Percentiles rank a stretch among this genome's conserved stretches.
Evolutionary conservation across 176 grass and related monocot species (phyloP).

Genomic region (Juncus effusus): DNA sequence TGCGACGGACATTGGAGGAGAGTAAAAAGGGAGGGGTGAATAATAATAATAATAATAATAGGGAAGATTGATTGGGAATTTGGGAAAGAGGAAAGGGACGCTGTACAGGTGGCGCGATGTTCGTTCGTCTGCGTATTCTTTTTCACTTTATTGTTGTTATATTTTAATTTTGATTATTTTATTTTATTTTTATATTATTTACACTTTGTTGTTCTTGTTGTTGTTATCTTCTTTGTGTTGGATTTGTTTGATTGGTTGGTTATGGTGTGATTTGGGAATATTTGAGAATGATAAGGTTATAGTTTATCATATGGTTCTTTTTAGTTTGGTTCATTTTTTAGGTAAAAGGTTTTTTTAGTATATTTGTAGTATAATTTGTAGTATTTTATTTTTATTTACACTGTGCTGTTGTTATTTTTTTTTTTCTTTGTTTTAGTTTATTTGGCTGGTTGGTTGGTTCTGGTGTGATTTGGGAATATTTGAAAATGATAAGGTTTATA

Average conservation of each 20-base stretch:
- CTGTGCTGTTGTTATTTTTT: too few species aligned
- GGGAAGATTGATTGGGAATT: not conserved
- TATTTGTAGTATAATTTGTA: too few species aligned
- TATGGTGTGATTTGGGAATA: not conserved
- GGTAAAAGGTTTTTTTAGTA: too few species aligned
- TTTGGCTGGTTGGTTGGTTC: too few species aligned
- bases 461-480: too few species aligned
- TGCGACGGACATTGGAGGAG: conserved; percentile 20
- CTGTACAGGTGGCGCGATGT: not conserved
- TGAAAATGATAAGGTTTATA: too few species aligned
- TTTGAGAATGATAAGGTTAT: too few species aligned
- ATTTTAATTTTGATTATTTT: not conserved
- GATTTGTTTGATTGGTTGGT: not conserved
- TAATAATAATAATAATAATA: not conserved
- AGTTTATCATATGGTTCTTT: too few species aligned
- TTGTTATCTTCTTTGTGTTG: not conserved
- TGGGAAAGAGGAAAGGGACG: not conserved
- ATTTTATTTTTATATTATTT: not conserved
- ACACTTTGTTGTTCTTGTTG: not conserved
- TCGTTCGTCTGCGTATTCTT: not conserved
- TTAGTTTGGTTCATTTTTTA: too few species aligned
- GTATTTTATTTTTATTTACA: too few species aligned
- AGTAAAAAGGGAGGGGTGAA: not conserved
- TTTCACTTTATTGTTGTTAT: not conserved
- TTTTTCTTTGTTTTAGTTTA: too few species aligned